Evolutionary conservation across 73 alveolate genomes (phyloP), one percentile per base, ranked within the genome.

Genomic region (Uronychia setigera): DNA sequence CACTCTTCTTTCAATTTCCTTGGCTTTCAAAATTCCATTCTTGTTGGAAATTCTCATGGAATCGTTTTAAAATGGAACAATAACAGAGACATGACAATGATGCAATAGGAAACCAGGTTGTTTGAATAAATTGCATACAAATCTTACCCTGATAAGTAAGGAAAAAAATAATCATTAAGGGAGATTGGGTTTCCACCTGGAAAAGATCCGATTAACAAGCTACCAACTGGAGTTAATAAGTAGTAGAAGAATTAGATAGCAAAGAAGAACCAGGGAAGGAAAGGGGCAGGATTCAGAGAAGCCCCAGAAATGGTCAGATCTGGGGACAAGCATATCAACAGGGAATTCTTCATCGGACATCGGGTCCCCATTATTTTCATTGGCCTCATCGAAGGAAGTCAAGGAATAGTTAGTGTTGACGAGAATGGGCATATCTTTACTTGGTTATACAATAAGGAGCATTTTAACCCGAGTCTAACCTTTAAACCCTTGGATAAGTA

Each of bases 291-390:
- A 46, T 46, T 19, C 5, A 46, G 67, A 19, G 67, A 46, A 11
- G n/a, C 67, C 67, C 67, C 67, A 11, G 67, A 46, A 46, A 46
- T 46, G n/a, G 19, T 46, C 19, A 46, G 67, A 46, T 11, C n/a
- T 46, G 67, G 19, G 67, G 19, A 46, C 5, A 46, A 35, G 34
- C 84, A 74, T 33, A 77, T 77, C 33, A 81, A 78, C 58, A 5
- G 92, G 58, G 92, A 85, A 78, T 74, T 84, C 83, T 76, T 84
- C 35, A 31, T 74, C 27, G 95, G 91, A 0, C 95, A 89, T 57
- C 58, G 80, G 59, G 77, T 76, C 33, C 90, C 90, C 0, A 31
- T 89, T 14, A 31, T 85, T 0, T 84, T 78, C 34, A 30, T 89
- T 1, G 90, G 79, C 28, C 26, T 78, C 29, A 32, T 85, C 26